Evolutionary conservation across 257 asterid species (phyloP), one percentile per base, ranked within the genome.

Genomic region (Salvia rosmarinus): DNA sequence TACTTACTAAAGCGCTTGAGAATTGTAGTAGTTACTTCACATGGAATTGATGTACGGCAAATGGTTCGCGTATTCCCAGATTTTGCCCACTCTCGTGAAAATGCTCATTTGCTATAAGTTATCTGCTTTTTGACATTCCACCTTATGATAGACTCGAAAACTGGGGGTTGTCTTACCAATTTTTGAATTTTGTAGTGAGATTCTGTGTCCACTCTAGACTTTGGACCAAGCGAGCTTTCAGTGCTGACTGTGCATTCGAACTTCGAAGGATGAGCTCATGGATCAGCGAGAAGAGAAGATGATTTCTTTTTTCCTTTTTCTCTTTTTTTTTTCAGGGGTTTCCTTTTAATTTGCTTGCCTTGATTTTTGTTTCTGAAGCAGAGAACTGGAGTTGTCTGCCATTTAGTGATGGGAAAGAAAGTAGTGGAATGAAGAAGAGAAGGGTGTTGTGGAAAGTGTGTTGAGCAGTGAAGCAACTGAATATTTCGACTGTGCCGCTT

Each of bases 391-490:
- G 19, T 61, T 70, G 56, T 72, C 14, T 44, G 73, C 59, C 69
- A 55, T 67, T 72, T 49, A 61, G 60, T 60, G 56, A 93, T 91
- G 96, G 91, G 87, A 60, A 85, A 77, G 68, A 88, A 79, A 51
- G 78, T 86, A 60, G 91, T 64, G 83, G 70, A 80, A 78, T 57
- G 92, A 80, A 60, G 89, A 81, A 75, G 97, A 88, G 0, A 88
- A 85, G 68, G 79, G 77, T 70, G 57, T 76, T 40, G 83, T 85
- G 64, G 96, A 91, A 54, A 82, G 86, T 75, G 90, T 91, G 7
- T 76, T 94, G 32, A 98, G 98, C 51, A 71, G 73, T 17, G 96
- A 91, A 71, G 96, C 96, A 3, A 76, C 89, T 17, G 96, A 91
- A 32, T 95, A 83, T 78, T 84, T 89, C 52, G 64, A 80, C 4